Percentiles rank a stretch among this genome's conserved stretches.
Evolutionary conservation across 257 asterid species (phyloP).

Genomic region (Knoxia roxburghii): DNA sequence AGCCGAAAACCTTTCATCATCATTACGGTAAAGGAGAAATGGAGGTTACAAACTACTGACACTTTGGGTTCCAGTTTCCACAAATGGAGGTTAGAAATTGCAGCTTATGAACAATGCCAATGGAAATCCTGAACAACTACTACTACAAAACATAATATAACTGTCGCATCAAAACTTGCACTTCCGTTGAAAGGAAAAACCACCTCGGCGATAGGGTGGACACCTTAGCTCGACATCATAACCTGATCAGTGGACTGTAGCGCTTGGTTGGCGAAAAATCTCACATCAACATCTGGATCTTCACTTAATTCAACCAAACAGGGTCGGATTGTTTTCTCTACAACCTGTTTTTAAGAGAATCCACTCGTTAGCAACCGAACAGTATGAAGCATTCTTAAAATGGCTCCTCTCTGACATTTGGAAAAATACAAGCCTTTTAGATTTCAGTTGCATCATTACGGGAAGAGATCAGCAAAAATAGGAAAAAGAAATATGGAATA

Average conservation of each 20-base stretch:
- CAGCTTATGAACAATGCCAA: not conserved
- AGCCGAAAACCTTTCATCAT: not conserved
- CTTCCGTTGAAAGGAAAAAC: not conserved
- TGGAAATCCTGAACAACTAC: not conserved
- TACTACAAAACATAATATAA: not conserved
- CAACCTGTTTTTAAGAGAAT: constrained; percentile 49
- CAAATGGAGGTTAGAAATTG: not conserved
- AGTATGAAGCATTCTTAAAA: not conserved
- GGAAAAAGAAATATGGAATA: not conserved
- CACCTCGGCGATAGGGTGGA: not conserved
- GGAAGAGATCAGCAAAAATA: not conserved
- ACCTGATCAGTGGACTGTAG: constrained; percentile 65
- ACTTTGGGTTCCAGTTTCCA: not conserved
- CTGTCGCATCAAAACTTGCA: not conserved
- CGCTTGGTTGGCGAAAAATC: constrained; percentile 78
- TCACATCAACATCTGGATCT: constrained; percentile 95
- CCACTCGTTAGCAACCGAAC: not conserved
- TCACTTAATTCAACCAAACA: constrained; percentile 74
- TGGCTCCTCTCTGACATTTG: not conserved
- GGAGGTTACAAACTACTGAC: not conserved
- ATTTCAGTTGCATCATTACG: not conserved
- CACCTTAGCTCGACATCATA: constrained; percentile 60
- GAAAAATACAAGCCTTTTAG: not conserved
- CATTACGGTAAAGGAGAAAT: not conserved
- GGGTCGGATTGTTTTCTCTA: constrained; percentile 71